A percentile compares a stretch with the other conserved stretches of the same genome.
Evolutionary conservation across 768 basidiomycete species (phyloP).

Genomic region (Terana coerulea): DNA sequence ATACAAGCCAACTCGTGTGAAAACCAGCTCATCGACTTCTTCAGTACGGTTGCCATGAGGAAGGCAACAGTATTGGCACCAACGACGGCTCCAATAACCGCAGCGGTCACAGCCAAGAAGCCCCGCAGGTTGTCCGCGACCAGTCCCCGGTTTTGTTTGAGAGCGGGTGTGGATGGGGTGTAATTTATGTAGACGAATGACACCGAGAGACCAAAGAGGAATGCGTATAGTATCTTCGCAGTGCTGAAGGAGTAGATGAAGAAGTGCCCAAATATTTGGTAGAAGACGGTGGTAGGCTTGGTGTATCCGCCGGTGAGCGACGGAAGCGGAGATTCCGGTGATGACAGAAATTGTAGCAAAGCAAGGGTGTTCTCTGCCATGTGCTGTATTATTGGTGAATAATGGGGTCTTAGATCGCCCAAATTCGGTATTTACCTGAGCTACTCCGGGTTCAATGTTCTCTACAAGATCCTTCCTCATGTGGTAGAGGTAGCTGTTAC

Average conservation of each 20-base stretch:
- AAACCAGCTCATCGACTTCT: slow-evolving; percentile 86
- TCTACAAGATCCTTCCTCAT: slow-evolving; percentile 87
- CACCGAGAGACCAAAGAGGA: slow-evolving; percentile 45
- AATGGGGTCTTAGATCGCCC: not conserved
- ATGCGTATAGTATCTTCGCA: slow-evolving; percentile 60
- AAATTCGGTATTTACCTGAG: slow-evolving; percentile 35
- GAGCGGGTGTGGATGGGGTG: slow-evolving; percentile 33
- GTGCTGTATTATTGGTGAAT: slow-evolving; percentile 44
- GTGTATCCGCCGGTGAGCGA: slow-evolving; percentile 47
- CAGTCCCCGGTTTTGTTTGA: slow-evolving; percentile 33
- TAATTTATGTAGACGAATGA: slow-evolving; percentile 36
- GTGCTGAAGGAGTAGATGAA: slow-evolving; percentile 71
- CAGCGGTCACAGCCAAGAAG: slow-evolving; percentile 43
- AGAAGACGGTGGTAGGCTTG: slow-evolving; percentile 71
- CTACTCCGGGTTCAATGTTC: slow-evolving; percentile 81
- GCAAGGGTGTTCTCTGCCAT: slow-evolving; percentile 89
- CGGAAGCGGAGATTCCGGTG: slow-evolving; percentile 65
- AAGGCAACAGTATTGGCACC: slow-evolving; percentile 70
- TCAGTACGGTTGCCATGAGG: slow-evolving; percentile 57
- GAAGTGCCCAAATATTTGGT: slow-evolving; percentile 63
- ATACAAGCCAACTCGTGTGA: slow-evolving; percentile 60
- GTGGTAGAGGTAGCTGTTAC: slow-evolving; percentile 92
- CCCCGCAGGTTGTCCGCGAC: slow-evolving; percentile 42
- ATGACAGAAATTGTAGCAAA: slow-evolving; percentile 70
- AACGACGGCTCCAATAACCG: slow-evolving; percentile 54